Conservation (phyloP, 225 moss, liverwort and hornwort species). For the Thuidium tamariscinum region DNA sequence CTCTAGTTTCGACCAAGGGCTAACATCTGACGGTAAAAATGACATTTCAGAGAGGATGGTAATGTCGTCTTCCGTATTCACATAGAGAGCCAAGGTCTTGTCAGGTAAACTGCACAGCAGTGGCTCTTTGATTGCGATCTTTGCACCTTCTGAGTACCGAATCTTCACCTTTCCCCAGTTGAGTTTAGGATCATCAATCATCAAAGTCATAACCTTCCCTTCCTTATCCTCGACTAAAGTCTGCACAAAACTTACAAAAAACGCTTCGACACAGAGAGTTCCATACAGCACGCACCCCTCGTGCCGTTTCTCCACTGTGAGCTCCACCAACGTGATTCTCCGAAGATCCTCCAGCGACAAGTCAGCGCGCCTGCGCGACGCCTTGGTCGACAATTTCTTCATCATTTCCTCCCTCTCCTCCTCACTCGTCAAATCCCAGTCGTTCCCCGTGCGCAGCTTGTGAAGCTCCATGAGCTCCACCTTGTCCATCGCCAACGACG, state of each 20-base stretch:
- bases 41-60: conserved; percentile 17
- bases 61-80: conserved; percentile 14
- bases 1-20: conserved; percentile 23
- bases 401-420: background rate
- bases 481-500: conserved; percentile 18
- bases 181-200: conserved; percentile 23
- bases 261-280: conserved; percentile 44
- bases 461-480: conserved; percentile 14
- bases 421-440: conserved; percentile 9
- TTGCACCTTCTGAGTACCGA: conserved; percentile 27
- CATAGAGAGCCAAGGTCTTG: conserved; percentile 32
- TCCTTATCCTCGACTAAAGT: conserved; percentile 49
- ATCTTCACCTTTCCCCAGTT: conserved; percentile 23
- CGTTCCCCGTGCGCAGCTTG: conserved; percentile 1
- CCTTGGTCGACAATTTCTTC: background rate
- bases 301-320: conserved; percentile 46
- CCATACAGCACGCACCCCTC: conserved; percentile 48
- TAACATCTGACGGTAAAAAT: conserved; percentile 6
- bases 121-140: conserved; percentile 54
- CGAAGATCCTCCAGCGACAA: conserved; percentile 18
- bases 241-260: conserved; percentile 24
- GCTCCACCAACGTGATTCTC: conserved; percentile 29
- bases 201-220: conserved; percentile 33
- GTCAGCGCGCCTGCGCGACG: background rate
- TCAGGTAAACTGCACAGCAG: conserved; percentile 29